phyloP scores from a whole-genome alignment of 345 rosid genomes.

The Eucalyptus decipiens region DNA sequence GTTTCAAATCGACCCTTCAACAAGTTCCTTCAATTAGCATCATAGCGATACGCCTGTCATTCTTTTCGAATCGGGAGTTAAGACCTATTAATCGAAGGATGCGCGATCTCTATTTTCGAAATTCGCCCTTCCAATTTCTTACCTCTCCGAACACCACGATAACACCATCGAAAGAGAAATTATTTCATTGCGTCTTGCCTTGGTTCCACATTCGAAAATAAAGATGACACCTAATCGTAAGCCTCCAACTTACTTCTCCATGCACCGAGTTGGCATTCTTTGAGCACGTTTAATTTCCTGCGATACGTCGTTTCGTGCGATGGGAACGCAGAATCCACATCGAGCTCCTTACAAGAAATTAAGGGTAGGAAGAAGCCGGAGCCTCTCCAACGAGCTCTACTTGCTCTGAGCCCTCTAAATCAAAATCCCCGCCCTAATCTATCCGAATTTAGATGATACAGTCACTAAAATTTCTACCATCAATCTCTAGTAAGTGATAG shows the following conservation, averaged over 20 bases:
- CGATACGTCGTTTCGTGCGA: not conserved
- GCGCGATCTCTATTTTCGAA: not conserved
- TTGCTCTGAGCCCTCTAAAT: not conserved
- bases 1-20: not conserved
- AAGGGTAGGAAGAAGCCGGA: not conserved
- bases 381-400: not conserved
- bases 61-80: not conserved
- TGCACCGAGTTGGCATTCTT: not conserved
- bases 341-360: not conserved
- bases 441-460: not conserved
- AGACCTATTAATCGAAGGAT: not conserved
- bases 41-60: not conserved
- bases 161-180: not conserved
- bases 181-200: not conserved
- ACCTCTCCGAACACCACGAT: not conserved
- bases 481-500: not conserved
- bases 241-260: not conserved
- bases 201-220: not conserved
- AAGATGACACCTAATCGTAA: not conserved
- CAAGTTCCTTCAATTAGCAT: not conserved
- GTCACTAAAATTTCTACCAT: not conserved
- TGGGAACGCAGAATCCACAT: not conserved
- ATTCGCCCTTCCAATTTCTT: not conserved
- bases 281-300: not conserved
- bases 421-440: not conserved